Evolutionary conservation across 225 moss, liverwort and hornwort species (phyloP), one percentile per base, ranked within the genome.

Genomic region (Neckera pumila): DNA sequence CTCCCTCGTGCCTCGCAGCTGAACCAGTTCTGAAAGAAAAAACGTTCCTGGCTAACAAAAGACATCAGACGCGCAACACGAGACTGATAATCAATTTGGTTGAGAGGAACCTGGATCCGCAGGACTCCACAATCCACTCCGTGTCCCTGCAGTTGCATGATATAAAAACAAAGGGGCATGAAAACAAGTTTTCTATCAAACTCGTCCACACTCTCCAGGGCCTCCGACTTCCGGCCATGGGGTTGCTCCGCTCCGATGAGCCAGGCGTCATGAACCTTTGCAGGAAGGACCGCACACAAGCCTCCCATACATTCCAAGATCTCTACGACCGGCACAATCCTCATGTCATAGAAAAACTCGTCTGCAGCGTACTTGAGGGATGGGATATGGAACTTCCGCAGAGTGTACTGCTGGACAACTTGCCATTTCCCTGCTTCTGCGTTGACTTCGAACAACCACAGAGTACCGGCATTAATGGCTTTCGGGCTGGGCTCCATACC

Each of bases 41-140:
- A n/a, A 1, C 2, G 3, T 0, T 7, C 6, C 3, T 12, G 0
- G 6, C 9, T 36, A 26, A 19, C 4, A 9, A n/a, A 4, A 4
- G 3, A 9, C 61, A 3, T 17, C 49, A 49, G 19, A n/a, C 1
- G 12, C 60, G 1, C 6, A 26, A 9, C 4, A 16, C 64, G 28
- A 64, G 30, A 14, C 1, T 12, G 14, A 38, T 51, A 22, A 86
- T 76, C 38, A 15, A 6, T 7, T 59, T 7, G 28, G 25, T 9
- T 21, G 19, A 1, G 6, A 13, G 30, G 38, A 75, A 85, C 27
- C 36, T 76, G 19, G 26, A 85, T 85, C 14, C n/a, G 38, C n/a
- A 76, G 20, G 5, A 86, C 76, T 63, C 51, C 49, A 7, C 49
- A 49, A 53, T 64, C 30, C 53, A 38, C 51, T 7, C 40, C 53